A percentile compares a stretch with the other conserved stretches of the same genome.
Conservation (phyloP, 179 eudicot genomes). For the Gypsophila paniculata region DNA sequence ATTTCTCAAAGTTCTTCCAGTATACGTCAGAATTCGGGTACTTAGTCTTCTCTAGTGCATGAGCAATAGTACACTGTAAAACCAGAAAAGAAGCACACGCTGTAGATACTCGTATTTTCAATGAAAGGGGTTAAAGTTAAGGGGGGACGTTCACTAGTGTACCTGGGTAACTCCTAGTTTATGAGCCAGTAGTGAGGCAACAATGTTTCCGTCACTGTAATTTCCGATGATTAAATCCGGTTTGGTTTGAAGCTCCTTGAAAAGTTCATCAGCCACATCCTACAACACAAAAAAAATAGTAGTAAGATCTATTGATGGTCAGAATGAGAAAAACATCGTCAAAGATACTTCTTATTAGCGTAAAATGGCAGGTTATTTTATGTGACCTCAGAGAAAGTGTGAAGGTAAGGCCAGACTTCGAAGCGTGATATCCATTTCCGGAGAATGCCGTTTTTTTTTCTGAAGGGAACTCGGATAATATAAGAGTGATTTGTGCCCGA, state of each 20-base stretch:
- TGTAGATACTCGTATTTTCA: neutral
- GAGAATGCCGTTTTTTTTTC: conserved; percentile 70
- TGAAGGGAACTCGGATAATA: conserved; percentile 84
- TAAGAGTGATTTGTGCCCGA: conserved; percentile 58
- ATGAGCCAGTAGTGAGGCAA: conserved; percentile 73
- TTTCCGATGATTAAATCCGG: conserved; percentile 86
- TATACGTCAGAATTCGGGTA: conserved; percentile 77
- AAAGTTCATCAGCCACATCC: conserved; percentile 72
- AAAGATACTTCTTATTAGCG: neutral
- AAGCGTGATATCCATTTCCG: conserved; percentile 87
- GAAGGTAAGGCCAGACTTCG: conserved; percentile 96
- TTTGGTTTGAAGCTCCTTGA: conserved; percentile 53
- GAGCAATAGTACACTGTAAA: conserved; percentile 82
- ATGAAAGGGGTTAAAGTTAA: neutral
- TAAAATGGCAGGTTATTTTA: neutral
- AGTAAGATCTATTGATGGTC: neutral
- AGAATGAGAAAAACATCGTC: neutral
- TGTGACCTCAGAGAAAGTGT: conserved; percentile 71
- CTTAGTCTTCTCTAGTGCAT: conserved; percentile 82
- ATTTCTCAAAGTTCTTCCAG: conserved; percentile 75
- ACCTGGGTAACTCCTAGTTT: conserved; percentile 89
- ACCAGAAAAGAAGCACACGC: neutral
- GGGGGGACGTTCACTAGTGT: neutral
- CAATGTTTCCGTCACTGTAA: conserved; percentile 89
- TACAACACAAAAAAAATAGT: conserved; percentile 16